Conservation (phyloP, 345 rosid genomes). For the Salix caprea region DNA sequence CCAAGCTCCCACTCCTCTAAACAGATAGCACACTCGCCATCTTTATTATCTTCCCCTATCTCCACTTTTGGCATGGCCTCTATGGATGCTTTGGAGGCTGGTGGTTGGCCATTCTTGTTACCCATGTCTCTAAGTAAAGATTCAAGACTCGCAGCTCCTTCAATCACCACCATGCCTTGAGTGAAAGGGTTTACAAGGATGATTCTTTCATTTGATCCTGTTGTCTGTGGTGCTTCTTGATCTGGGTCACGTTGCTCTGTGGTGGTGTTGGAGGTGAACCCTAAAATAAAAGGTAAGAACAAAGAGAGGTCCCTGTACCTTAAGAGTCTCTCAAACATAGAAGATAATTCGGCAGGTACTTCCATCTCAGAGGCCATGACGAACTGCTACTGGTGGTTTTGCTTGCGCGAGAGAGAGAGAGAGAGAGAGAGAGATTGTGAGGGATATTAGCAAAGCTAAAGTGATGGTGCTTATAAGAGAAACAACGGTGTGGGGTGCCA, state of each 20-base stretch:
- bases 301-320: constrained; percentile 38
- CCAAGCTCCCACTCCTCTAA: constrained; percentile 53
- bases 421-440: not conserved
- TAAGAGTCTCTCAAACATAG: constrained; percentile 37
- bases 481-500: not conserved
- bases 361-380: constrained; percentile 14
- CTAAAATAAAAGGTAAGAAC: constrained; percentile 49
- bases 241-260: constrained; percentile 25
- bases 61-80: constrained; percentile 54
- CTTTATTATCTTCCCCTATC: constrained; percentile 30
- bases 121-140: constrained; percentile 36
- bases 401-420: not conserved
- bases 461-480: not conserved
- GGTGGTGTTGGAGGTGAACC: constrained; percentile 28
- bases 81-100: constrained; percentile 72
- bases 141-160: constrained; percentile 39
- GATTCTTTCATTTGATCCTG: constrained; percentile 42
- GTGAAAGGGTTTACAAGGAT: constrained; percentile 62
- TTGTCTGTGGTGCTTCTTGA: constrained; percentile 12
- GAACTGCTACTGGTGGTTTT: not conserved
- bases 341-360: constrained; percentile 12
- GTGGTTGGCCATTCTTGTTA: constrained; percentile 50
- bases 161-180: constrained; percentile 60
- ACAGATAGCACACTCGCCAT: constrained; percentile 60
- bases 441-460: fast-evolving